Conservation (phyloP, 2,329 filamentous ascomycete genomes). For the Colletotrichum tamarilloi region DNA sequence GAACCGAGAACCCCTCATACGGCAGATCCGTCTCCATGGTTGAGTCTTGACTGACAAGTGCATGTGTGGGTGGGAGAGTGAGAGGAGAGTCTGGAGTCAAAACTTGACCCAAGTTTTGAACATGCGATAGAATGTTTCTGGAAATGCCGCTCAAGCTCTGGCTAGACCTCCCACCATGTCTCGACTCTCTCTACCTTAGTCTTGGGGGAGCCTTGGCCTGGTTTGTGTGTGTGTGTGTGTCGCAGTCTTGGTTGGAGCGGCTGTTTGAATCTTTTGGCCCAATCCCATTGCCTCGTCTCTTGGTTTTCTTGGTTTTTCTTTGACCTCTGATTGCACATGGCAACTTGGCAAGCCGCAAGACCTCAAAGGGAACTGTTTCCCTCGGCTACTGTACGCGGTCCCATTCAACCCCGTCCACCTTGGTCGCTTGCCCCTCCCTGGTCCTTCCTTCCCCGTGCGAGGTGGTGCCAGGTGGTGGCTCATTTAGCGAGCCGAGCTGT, state of each 20-base stretch:
- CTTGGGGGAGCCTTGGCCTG: background rate
- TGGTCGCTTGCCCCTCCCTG: no score
- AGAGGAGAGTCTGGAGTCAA: background rate
- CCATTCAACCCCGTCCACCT: background rate
- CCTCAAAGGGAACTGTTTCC: background rate
- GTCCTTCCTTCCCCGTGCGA: background rate
- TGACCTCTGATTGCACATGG: background rate
- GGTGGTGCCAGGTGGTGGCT: background rate
- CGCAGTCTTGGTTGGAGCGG: background rate
- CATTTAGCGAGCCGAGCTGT: conserved; percentile 26
- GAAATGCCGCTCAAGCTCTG: conserved; percentile 7
- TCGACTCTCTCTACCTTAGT: no score
- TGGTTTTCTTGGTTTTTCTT: background rate
- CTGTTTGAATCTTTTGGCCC: background rate
- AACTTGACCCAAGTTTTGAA: no score
- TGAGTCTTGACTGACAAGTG: background rate
- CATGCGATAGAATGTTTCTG: conserved; percentile 26
- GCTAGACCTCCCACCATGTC: background rate
- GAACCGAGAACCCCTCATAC: background rate
- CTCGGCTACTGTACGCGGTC: background rate
- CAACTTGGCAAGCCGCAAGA: background rate
- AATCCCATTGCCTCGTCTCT: background rate
- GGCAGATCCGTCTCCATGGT: background rate
- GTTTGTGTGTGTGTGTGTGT: background rate
- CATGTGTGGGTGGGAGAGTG: background rate